A percentile compares a stretch with the other conserved stretches of the same genome.
phyloP scores from a whole-genome alignment of 2,329 filamentous ascomycete species.

The Chaetomium strumarium region DNA sequence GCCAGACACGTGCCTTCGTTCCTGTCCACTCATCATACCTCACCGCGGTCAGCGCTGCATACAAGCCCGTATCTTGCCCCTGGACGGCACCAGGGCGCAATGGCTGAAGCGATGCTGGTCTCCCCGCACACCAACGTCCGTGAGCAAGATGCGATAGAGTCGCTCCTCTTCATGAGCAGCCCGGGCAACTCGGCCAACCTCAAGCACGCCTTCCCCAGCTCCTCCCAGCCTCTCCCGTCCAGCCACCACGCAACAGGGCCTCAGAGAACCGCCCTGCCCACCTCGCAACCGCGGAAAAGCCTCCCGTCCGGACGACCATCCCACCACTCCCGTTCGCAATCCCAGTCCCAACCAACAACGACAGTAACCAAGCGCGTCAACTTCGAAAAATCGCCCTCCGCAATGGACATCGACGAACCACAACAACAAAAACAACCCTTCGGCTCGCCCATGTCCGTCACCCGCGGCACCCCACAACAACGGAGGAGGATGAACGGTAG shows the following conservation, averaged over 20 bases:
- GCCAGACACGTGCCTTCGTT: slow-evolving; percentile 45
- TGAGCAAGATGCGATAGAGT: slow-evolving; percentile 77
- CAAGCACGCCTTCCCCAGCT: slow-evolving; percentile 47
- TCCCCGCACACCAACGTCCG: slow-evolving; percentile 64
- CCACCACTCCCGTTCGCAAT: slow-evolving; percentile 25
- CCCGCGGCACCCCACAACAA: slow-evolving; percentile 38
- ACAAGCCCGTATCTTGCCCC: slow-evolving; percentile 38
- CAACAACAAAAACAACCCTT: slow-evolving; percentile 23
- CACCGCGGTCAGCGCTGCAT: slow-evolving; percentile 32
- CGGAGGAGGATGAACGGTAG: slow-evolving; percentile 39
- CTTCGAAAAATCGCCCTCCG: slow-evolving; percentile 43
- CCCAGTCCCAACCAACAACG: slow-evolving; percentile 28
- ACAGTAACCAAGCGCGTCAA: slow-evolving; percentile 42
- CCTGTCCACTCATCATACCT: slow-evolving; percentile 44
- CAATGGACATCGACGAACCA: slow-evolving; percentile 43
- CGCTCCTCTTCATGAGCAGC: slow-evolving; percentile 74
- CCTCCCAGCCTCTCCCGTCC: slow-evolving; percentile 33
- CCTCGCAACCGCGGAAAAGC: slow-evolving; percentile 45
- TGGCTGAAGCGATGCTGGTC: slow-evolving; percentile 51
- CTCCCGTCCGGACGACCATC: slow-evolving; percentile 43
- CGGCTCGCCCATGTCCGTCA: slow-evolving; percentile 29
- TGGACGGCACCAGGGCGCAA: slow-evolving; percentile 33
- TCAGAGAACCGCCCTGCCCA: slow-evolving; percentile 40
- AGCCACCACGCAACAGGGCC: slow-evolving; percentile 14
- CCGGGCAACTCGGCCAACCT: slow-evolving; percentile 64